phyloP scores from a whole-genome alignment of 176 grass and related monocot species.

The Oryza australiensis region DNA sequence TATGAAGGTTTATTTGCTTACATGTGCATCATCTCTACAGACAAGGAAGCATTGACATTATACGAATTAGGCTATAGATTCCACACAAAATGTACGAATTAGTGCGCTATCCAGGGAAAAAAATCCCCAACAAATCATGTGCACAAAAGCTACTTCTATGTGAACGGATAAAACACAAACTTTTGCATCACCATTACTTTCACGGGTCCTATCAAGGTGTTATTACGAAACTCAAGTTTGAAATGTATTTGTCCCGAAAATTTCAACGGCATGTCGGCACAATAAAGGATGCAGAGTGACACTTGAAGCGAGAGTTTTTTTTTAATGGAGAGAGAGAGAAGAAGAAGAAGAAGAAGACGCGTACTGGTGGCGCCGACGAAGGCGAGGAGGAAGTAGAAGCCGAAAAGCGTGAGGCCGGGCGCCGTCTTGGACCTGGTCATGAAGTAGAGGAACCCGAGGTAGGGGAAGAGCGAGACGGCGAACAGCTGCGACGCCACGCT shows the following conservation, averaged over 20 bases:
- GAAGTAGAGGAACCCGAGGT: constrained; percentile 93
- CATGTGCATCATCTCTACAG: neutral
- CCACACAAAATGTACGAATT: neutral
- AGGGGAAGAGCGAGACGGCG: constrained; percentile 89
- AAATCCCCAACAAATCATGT: no score
- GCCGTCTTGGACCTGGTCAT: constrained; percentile 78
- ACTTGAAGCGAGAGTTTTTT: neutral
- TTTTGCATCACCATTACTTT: neutral
- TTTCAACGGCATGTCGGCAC: neutral
- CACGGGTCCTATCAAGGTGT: neutral
- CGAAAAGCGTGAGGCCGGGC: constrained; percentile 84
- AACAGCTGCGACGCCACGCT: constrained; percentile 90
- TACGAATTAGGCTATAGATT: neutral
- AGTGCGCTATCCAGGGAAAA: neutral
- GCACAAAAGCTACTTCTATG: neutral
- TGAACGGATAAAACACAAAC: neutral
- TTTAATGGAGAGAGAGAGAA: neutral
- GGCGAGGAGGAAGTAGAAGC: constrained; percentile 92
- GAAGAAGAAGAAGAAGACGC: neutral
- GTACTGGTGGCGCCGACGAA: constrained; percentile 95
- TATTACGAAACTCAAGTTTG: neutral
- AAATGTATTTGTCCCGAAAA: neutral
- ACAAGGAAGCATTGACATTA: neutral
- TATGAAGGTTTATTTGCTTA: neutral
- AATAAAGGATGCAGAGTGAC: neutral